phyloP scores from a whole-genome alignment of 2,329 filamentous ascomycete genomes.

The Tolypocladium tundrense region DNA sequence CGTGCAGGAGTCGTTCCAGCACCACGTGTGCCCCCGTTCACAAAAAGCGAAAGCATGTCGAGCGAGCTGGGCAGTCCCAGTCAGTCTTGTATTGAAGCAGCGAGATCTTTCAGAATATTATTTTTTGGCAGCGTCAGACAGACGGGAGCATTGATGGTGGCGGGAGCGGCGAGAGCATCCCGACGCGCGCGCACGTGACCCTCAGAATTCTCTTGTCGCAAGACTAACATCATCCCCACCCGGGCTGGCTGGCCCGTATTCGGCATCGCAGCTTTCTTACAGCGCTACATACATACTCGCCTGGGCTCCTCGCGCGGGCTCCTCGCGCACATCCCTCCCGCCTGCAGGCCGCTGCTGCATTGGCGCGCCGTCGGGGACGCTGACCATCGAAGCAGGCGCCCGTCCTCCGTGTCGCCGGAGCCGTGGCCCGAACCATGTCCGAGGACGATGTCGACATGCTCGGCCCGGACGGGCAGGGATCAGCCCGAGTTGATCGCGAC shows the following conservation, averaged over 20 bases:
- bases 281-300: neutral
- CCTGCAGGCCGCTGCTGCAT: neutral
- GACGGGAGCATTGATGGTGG: neutral
- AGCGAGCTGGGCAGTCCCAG: neutral
- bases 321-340: neutral
- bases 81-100: no score
- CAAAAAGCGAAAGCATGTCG: neutral
- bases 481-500: conserved; percentile 25
- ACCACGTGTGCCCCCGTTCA: neutral
- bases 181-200: neutral
- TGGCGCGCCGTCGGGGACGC: neutral
- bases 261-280: neutral
- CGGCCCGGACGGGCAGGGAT: conserved; percentile 22
- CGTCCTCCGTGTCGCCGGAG: neutral
- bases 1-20: neutral
- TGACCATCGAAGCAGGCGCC: neutral
- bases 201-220: neutral
- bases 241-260: neutral
- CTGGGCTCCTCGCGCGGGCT: neutral
- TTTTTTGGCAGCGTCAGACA: neutral
- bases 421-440: conserved; percentile 18
- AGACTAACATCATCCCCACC: neutral
- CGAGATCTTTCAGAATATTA: neutral
- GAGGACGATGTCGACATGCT: conserved; percentile 27
- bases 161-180: neutral